Evolutionary conservation across 768 basidiomycete genomes (phyloP), one percentile per base, ranked within the genome.

Genomic region (Hydnomerulius pinastri): DNA sequence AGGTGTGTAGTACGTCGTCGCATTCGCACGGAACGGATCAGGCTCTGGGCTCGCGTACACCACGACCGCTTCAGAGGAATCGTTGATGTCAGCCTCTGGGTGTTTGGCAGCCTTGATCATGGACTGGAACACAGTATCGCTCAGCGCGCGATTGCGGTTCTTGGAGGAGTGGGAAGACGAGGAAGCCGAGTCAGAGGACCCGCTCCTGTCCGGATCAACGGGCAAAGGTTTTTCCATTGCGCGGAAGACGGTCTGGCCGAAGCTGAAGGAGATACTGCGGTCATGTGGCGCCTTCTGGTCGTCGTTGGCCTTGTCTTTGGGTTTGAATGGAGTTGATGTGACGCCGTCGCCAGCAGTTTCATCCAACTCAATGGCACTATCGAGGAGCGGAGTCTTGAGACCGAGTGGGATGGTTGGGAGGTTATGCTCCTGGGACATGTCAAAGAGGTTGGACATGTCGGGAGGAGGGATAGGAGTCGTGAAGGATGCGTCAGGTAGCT

Each of bases 1-100:
- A 1, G 87, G 85, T 0, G 86, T 86, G 61, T 88, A 90, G 61
- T 89, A 90, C 0, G 88, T 87, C 25, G 75, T 84, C 17, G 87
- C 86, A 54, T 87, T 74, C 2, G 80, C 81, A 41, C 81, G 79
- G 69, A 91, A 90, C 3, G 88, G 88, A 63, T 90, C 88, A 6
- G 86, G 84, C 56, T 83, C 82, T 17, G 55, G 51, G 46, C 28
- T 46, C 33, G 38, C 66, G 59, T 80, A 82, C 3, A 84, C 69
- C 13, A 80, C 68, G 4, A 84, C 66, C 3, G 78, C 73, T 3
- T 71, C 62, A 1, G 71, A 70, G 0, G 77, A 79, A 66, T 87
- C 83, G 56, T 85, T 79, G 66, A 85, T 86, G 46, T 86, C 85
- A 11, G 77, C 75, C 60, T 86, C 85, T 0, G 84, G 83, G 38